Evolutionary conservation across 768 basidiomycete genomes (phyloP), one percentile per base, ranked within the genome.

Genomic region (Kwoniella sp.): DNA sequence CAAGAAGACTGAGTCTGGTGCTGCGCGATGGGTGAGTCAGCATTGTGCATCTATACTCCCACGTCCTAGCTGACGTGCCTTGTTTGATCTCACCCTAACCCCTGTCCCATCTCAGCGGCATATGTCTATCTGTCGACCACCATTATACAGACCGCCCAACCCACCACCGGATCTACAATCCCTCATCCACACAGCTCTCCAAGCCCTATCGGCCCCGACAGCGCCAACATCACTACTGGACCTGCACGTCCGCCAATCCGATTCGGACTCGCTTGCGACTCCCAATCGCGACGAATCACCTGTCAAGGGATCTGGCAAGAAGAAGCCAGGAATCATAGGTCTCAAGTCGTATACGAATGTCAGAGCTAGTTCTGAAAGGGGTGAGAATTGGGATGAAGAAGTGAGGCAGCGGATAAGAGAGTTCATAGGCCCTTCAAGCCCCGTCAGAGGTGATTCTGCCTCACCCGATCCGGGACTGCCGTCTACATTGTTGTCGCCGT

Each of bases 61-160:
- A n/a, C 25, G 26, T 25, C 7, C 51, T 22, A 30, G 50, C 5
- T 55, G 4, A 56, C 5, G n/a, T 54, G 7, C 30, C 31, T 29
- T 15, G 15, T 55, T 55, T 31, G 8, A 45, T 45, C n/a, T 11
- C 23, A 28, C 2, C 23, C 47, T n/a, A n/a, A n/a, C n/a, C n/a
- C n/a, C n/a, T n/a, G n/a, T n/a, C n/a, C n/a, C n/a, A n/a, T n/a
- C 34, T 23, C 53, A 77, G 76, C 50, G 66, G 62, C 76, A 77
- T 53, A 75, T 73, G 23, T 70, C 73, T 17, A 69, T 58, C 5
- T 77, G 76, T 51, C 61, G 73, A 13, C 70, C 76, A 38, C 72
- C 73, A 8, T 63, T 69, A 8, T 77, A 63, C 45, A 58, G 70
- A 53, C 70, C 72, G n/a, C 76, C 76, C 5, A 72, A 75, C 51